A percentile compares a stretch with the other conserved stretches of the same genome.
These are phyloP conservation scores for Microcyclosporella mali DNA, from an alignment of 2,329 filamentous ascomycete species.

Conservation along the genomic window DNA sequence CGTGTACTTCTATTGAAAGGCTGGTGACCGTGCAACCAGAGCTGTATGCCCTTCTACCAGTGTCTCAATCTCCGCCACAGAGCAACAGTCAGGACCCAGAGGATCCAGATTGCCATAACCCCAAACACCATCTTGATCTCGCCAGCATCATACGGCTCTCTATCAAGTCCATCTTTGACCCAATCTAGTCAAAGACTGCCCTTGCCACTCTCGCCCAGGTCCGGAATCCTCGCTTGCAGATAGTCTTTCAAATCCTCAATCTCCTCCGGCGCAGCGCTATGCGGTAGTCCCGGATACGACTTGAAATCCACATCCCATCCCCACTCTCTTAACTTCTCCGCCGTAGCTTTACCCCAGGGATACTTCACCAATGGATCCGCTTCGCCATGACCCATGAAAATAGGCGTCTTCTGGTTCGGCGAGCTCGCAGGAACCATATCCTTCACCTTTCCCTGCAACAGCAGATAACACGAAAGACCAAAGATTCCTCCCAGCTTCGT, in stretches of 20 bases:
- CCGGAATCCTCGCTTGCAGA: constrained; percentile 48
- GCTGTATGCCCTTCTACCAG: not conserved
- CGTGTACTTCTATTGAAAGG: too few species aligned
- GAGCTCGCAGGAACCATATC: constrained; percentile 48
- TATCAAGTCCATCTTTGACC: constrained; percentile 9
- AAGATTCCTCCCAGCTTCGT: constrained; percentile 82
- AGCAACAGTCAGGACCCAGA: constrained; percentile 24
- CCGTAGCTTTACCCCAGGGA: constrained; percentile 62
- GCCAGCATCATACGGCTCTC: constrained; percentile 27
- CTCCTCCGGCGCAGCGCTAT: constrained; percentile 71
- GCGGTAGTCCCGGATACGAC: constrained; percentile 68
- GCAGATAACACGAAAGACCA: constrained; percentile 74
- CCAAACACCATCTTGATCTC: constrained; percentile 26
- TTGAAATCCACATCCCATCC: constrained; percentile 71
- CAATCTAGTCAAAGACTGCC: constrained; percentile 23
- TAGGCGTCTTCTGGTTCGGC: constrained; percentile 57
- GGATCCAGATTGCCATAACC: constrained; percentile 16
- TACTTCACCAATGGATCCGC: constrained; percentile 66
- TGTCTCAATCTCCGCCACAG: constrained; percentile 16
- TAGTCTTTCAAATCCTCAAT: constrained; percentile 72
- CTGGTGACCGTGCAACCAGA: too few species aligned
- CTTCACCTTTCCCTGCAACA: constrained; percentile 60
- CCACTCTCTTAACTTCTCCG: constrained; percentile 58
- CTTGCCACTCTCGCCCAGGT: constrained; percentile 35
- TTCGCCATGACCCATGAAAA: constrained; percentile 87